A percentile compares a stretch with the other conserved stretches of the same genome.
Conservation (phyloP, 1,284 basidiomycete genomes). For the Ganoderma sinense region DNA sequence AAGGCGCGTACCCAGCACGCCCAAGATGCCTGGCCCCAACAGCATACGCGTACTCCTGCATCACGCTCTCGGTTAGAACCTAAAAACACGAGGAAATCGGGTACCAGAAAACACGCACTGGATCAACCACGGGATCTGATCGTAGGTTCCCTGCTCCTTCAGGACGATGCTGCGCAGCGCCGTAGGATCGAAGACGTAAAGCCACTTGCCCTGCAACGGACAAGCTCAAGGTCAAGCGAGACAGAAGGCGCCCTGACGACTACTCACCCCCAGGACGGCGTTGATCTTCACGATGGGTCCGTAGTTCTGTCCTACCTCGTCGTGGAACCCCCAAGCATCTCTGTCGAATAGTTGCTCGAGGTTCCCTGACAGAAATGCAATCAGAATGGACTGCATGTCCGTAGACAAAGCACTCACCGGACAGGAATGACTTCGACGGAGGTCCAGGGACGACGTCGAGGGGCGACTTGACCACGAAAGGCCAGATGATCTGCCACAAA, state of each 20-base stretch:
- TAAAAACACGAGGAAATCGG: neutral
- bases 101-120: constrained; percentile 11
- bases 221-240: neutral
- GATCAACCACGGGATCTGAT: constrained; percentile 29
- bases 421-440: constrained; percentile 21
- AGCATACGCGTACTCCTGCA: constrained; percentile 26
- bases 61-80: neutral
- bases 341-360: constrained; percentile 28
- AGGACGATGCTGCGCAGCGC: constrained; percentile 27
- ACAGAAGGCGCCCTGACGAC: no score
- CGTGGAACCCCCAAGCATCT: constrained; percentile 31
- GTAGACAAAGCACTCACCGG: constrained; percentile 26
- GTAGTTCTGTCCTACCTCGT: constrained; percentile 22
- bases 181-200: constrained; percentile 29
- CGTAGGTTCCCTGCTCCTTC: constrained; percentile 26
- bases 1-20: constrained; percentile 21
- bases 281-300: constrained; percentile 28
- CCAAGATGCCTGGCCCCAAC: constrained; percentile 27
- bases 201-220: constrained; percentile 23
- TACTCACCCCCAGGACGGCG: constrained; percentile 24
- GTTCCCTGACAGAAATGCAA: constrained; percentile 18
- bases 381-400: neutral
- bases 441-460: constrained; percentile 39
- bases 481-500: constrained; percentile 21
- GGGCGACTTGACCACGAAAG: constrained; percentile 27